Conservation (phyloP, 2,329 filamentous ascomycete species). For the Dactylellina leptospora region DNA sequence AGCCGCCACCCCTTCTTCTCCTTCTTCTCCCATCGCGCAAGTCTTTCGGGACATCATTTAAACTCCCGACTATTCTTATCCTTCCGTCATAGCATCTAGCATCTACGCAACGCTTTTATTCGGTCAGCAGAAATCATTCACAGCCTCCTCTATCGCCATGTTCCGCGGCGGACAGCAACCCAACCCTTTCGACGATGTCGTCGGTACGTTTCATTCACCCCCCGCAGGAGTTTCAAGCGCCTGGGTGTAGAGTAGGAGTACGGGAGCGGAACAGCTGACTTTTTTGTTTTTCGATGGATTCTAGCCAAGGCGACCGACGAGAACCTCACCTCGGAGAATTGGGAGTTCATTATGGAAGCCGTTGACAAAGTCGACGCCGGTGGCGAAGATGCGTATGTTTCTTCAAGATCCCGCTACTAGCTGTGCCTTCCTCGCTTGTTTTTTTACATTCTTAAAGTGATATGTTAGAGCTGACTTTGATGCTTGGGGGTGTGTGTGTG, state of each 20-base stretch:
- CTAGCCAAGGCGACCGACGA: slow-evolving; percentile 90
- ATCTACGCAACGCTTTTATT: background rate
- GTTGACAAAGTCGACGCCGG: slow-evolving; percentile 61
- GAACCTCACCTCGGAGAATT: slow-evolving; percentile 86
- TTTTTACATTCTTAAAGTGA: no score
- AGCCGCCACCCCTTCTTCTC: background rate
- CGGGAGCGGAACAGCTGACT: slow-evolving; percentile 7
- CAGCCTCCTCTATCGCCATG: slow-evolving; percentile 35
- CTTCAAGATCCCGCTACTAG: background rate
- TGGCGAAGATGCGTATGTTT: slow-evolving; percentile 61
- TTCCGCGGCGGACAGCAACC: slow-evolving; percentile 35
- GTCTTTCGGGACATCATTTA: background rate
- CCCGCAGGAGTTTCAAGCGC: background rate
- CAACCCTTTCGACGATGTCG: slow-evolving; percentile 52
- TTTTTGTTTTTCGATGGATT: slow-evolving; percentile 23
- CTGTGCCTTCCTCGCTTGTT: background rate
- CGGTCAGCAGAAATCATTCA: no score
- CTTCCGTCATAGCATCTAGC: background rate
- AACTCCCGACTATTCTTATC: slow-evolving; percentile 2
- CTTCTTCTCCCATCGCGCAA: background rate
- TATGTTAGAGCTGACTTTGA: no score
- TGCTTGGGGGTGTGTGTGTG: background rate
- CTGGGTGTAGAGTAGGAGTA: background rate
- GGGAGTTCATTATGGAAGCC: slow-evolving; percentile 68
- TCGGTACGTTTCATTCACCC: slow-evolving; percentile 34